Conservation (phyloP, 2,329 filamentous ascomycete species). For the Plenodomus tracheiphilus region DNA sequence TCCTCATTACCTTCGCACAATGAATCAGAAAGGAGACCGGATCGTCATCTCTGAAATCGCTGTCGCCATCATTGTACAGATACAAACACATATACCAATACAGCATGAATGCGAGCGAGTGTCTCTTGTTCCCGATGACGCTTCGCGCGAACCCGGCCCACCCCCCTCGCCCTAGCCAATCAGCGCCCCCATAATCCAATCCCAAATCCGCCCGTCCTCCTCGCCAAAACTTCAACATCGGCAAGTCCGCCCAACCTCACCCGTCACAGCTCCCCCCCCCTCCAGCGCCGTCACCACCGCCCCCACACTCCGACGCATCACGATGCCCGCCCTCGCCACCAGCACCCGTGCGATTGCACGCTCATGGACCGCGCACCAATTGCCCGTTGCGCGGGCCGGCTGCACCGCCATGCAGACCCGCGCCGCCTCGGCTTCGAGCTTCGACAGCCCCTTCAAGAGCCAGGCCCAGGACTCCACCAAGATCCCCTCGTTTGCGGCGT, state of each 20-base stretch:
- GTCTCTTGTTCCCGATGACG: background rate
- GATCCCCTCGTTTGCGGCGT: constrained; percentile 89
- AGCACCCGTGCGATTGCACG: constrained; percentile 52
- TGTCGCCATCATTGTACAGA: no score
- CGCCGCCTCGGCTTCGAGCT: constrained; percentile 49
- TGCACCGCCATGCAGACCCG: constrained; percentile 51
- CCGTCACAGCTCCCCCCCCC: constrained; percentile 18
- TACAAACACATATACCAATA: no score
- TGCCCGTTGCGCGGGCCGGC: constrained; percentile 51
- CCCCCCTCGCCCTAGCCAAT: constrained; percentile 17
- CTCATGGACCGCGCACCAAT: constrained; percentile 51
- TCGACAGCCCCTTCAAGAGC: constrained; percentile 61
- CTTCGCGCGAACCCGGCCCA: constrained; percentile 2
- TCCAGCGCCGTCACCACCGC: constrained; percentile 26
- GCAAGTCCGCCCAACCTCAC: constrained; percentile 5
- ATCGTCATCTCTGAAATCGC: no score
- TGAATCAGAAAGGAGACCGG: no score
- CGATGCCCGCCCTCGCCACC: constrained; percentile 55
- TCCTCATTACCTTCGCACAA: no score
- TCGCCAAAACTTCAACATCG: constrained; percentile 30
- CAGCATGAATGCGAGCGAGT: no score
- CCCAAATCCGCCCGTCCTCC: background rate
- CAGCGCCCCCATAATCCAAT: constrained; percentile 11
- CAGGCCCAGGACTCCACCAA: constrained; percentile 56
- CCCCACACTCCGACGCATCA: constrained; percentile 37